phyloP scores from a whole-genome alignment of 169 alveolate species.

The Cryptosporidium xiaoi region DNA sequence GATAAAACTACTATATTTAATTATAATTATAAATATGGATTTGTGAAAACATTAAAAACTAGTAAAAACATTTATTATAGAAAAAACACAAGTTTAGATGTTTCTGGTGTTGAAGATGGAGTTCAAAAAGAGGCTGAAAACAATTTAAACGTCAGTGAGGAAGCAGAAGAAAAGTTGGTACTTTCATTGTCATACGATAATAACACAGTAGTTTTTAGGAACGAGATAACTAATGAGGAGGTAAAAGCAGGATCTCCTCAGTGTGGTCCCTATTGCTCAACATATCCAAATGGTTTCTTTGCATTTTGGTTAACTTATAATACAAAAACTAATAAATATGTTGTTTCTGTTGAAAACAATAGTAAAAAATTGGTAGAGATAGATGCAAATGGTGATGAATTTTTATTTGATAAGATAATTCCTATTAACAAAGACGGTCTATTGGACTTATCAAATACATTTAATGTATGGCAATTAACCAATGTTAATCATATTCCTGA shows the following conservation, averaged over 20 bases:
- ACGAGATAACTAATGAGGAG: background rate
- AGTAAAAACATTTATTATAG: too few relatives aligned
- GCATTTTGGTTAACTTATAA: slow-evolving; percentile 57
- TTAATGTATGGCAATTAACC: slow-evolving; percentile 39
- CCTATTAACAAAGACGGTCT: background rate
- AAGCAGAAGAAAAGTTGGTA: background rate
- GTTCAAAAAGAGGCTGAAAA: too few relatives aligned
- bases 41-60: background rate
- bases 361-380: background rate
- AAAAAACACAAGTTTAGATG: too few relatives aligned
- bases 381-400: slow-evolving; percentile 3
- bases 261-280: slow-evolving; percentile 73
- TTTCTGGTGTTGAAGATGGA: background rate
- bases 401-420: background rate
- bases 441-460: background rate
- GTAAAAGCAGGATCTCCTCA: slow-evolving; percentile 30
- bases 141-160: too few relatives aligned
- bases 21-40: background rate
- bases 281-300: slow-evolving; percentile 67
- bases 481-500: slow-evolving; percentile 19
- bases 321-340: slow-evolving; percentile 1
- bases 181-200: slow-evolving; percentile 10
- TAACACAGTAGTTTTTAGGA: background rate
- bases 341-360: slow-evolving; percentile 31
- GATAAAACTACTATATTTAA: background rate